Evolutionary conservation across 305 asterid genomes (phyloP), one percentile per base, ranked within the genome.

Genomic region (Ruellia speciosa): DNA sequence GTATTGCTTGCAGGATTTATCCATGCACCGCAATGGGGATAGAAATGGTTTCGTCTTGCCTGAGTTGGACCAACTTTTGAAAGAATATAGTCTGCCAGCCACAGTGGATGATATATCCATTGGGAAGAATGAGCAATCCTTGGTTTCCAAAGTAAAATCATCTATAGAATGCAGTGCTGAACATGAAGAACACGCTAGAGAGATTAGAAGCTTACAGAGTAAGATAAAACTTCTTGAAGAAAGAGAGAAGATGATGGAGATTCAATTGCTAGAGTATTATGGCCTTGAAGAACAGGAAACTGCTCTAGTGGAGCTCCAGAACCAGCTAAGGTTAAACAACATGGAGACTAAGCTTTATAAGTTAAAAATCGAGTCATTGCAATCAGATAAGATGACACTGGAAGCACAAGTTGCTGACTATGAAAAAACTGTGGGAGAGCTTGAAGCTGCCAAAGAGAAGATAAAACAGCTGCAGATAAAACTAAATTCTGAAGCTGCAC

Each of bases 221-320:
- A 67, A 67, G 86, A 86, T 88, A 60, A 58, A 76, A 63, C 58
- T 63, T 65, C 96, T 88, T 16, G 68, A 81, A 70, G 96, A 88
- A 69, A 80, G 92, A 59, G 96, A 88, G 81, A 75, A 63, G 69
- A 61, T 57, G 51, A 76, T 92, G 11, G 97, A 92, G 72, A 70
- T 66, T 28, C 88, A 88, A 54, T 60, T 92, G 75, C 85, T 92
- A 19, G 90, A 86, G 80, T 92, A 76, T 59, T 86, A 88, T 52
- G 97, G 95, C 49, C 85, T 88, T 63, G 75, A 80, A 74, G 99
- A 86, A 79, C 97, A 93, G 71, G 92, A 88, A 77, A 78, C 69
- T 43, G 84, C 81, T 11, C 75, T 88, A 15, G 65, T 52, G 74
- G 99, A 93, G 79, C 94, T 93, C 62, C 92, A 84, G 58, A 84